Evolutionary conservation across 2,329 filamentous ascomycete genomes (phyloP).

Genomic region (Nemania sp.): DNA sequence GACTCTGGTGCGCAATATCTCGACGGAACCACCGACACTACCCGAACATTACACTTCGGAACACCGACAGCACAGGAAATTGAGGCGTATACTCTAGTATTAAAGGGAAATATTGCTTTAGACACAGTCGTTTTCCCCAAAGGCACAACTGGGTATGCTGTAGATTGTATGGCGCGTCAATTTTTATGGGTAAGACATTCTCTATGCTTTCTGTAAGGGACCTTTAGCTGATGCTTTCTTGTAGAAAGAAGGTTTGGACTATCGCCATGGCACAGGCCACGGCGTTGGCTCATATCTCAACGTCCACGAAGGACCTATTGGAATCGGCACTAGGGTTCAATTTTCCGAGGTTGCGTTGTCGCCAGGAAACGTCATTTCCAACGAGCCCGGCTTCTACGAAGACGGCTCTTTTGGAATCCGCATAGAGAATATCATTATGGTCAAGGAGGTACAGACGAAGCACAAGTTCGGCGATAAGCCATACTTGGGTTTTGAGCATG

Average conservation of each 20-base stretch:
- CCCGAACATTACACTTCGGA: constrained; percentile 89
- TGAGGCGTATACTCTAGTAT: constrained; percentile 87
- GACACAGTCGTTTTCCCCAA: constrained; percentile 90
- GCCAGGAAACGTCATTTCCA: constrained; percentile 92
- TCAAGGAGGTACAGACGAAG: constrained; percentile 82
- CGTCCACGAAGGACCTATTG: constrained; percentile 95
- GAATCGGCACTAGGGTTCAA: constrained; percentile 88
- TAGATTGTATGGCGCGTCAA: constrained; percentile 87
- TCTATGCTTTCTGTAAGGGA: neutral
- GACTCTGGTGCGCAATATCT: constrained; percentile 96
- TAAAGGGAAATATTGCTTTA: constrained; percentile 91
- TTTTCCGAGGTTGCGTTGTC: constrained; percentile 89
- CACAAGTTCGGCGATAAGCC: constrained; percentile 92
- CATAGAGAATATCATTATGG: constrained; percentile 94
- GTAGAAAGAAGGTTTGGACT: constrained; percentile 79
- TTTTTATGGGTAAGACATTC: constrained; percentile 74
- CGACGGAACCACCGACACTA: constrained; percentile 95
- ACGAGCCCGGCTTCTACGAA: constrained; percentile 97
- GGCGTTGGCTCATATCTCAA: constrained; percentile 95
- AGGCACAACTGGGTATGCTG: constrained; percentile 88
- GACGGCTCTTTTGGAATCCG: constrained; percentile 93
- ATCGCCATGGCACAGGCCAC: constrained; percentile 94
- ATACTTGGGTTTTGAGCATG: constrained; percentile 92
- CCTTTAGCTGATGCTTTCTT: neutral
- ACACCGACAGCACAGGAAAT: constrained; percentile 80